Evolutionary conservation across 2,329 filamentous ascomycete species (phyloP), one percentile per base, ranked within the genome.

Genomic region (Colletotrichum tamarilloi): DNA sequence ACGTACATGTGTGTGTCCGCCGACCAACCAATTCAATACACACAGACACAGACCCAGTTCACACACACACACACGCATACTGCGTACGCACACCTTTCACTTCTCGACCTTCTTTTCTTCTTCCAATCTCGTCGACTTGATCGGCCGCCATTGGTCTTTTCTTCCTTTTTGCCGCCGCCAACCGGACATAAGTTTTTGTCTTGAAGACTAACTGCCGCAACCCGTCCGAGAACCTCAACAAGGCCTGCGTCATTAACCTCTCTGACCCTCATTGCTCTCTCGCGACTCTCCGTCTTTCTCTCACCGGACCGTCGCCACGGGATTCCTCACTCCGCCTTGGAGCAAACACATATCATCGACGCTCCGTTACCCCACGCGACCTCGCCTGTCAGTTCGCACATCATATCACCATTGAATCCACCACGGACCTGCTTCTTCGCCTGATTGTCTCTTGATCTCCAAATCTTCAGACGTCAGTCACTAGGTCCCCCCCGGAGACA

Each of bases 401-500:
- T 70, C 73, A 73, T 49, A 66, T 73, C 38, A 32, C 35, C 55
- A 26, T 60, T 14, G 55, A 75, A 59, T 38, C 30, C 59, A 53
- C 60, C 53, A 30, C 56, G 60, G 57, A 53, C 68, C 68, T 57
- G 62, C 60, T 65, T 68, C 67, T 73, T 62, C 56, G 71, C 75
- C 67, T 77, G 74, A 77, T 77, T 76, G 76, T 71, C 76, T 72
- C 74, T 75, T 76, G 76, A 77, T 77, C 75, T 75, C 52, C 75
- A 52, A 28, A 35, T 69, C 67, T 73, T 76, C 75, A 73, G 69
- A 75, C 76, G 62, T 60, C 67, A 55, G 32, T 60, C 73, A 60
- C 68, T 62, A 70, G 67, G 64, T 62, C 57, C 72, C 71, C 71
- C 42, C 71, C 67, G 30, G 60, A 66, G 52, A 60, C 35, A 26